These are phyloP conservation scores for Geotrichum candidum DNA, from an alignment of 1,139 yeast genomes.

Conservation along the genomic window DNA sequence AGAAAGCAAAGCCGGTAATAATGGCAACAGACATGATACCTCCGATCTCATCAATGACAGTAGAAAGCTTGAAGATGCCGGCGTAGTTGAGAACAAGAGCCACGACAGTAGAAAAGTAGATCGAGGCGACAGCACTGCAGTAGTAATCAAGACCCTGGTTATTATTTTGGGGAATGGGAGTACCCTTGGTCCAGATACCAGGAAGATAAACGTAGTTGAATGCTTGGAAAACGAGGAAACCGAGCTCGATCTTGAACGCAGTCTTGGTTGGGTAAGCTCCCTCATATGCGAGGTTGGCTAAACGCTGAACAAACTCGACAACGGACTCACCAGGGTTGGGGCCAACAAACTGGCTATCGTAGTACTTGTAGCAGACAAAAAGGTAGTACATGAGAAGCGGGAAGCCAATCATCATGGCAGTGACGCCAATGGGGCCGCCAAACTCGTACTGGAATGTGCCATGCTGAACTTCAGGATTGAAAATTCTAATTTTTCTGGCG, in stretches of 20 bases:
- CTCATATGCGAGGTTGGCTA: constrained; percentile 42
- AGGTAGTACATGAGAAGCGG: constrained; percentile 93
- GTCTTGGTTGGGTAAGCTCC: constrained; percentile 64
- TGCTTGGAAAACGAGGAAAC: constrained; percentile 66
- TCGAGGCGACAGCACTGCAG: constrained; percentile 85
- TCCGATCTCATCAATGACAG: constrained; percentile 75
- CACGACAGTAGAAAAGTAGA: constrained; percentile 60
- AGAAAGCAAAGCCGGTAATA: constrained; percentile 61
- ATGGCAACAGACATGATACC: constrained; percentile 91
- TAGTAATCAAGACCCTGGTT: constrained; percentile 80
- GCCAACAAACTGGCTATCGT: constrained; percentile 64
- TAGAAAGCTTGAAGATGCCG: constrained; percentile 65
- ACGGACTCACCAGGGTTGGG: constrained; percentile 59
- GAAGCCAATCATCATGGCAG: constrained; percentile 90
- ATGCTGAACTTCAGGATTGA: constrained; percentile 16
- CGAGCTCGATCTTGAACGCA: constrained; percentile 65
- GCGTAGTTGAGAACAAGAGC: constrained; percentile 62
- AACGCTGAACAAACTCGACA: constrained; percentile 47
- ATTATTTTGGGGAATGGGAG: constrained; percentile 75
- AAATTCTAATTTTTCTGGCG: constrained; percentile 5
- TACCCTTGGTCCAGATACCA: constrained; percentile 93
- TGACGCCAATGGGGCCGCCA: constrained; percentile 90
- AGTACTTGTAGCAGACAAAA: constrained; percentile 87
- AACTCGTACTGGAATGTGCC: constrained; percentile 55
- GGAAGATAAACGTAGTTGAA: constrained; percentile 81